Evolutionary conservation across 257 asterid genomes (phyloP), one percentile per base, ranked within the genome.

Genomic region (Ajuga chamaepitys): DNA sequence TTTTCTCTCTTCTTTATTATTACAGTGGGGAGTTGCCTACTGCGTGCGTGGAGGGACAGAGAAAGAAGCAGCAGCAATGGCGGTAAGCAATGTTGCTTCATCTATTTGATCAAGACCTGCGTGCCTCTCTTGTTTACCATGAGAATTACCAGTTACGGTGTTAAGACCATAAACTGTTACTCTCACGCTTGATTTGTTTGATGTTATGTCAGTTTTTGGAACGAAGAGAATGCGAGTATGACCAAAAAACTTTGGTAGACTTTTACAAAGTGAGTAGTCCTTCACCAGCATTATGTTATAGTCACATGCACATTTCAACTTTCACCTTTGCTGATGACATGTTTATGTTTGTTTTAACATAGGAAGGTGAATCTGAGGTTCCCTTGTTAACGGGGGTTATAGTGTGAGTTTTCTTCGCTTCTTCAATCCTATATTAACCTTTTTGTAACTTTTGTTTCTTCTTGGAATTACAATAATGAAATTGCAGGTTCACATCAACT

Each of bases 21-120:
- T 61, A 10, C 81, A 92, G 98, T 93, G 98, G 98, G 98, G 98
- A 37, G 87, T 95, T 76, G 98, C 87, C 55, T 91, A 77, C 48
- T 88, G 96, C 22, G 86, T 91, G 42, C 78, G 94, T 42, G 98
- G 98, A 66, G 96, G 95, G 42, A 78, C 85, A 1, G 96, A 85
- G 55, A 86, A 70, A 68, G 98, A 88, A 74, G 80, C 76, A 18
- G 84, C 82, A 34, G 91, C 95, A 64, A 89, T 92, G 88, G 83
- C 71, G 83, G 98, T 89, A 84, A 64, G 74, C 52, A 35, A 30
- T 38, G 35, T 16, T 40, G 21, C 53, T 50, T 59, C 47, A 22
- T 18, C 46, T 18, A 24, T 55, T 45, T 64, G 55, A 4, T 56
- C 16, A 18, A 25, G 26, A 32, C 40, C 50, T 34, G 26, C 22